Evolutionary conservation across 1,284 basidiomycete genomes (phyloP), one percentile per base, ranked within the genome.

Genomic region (Trametes pubescens): DNA sequence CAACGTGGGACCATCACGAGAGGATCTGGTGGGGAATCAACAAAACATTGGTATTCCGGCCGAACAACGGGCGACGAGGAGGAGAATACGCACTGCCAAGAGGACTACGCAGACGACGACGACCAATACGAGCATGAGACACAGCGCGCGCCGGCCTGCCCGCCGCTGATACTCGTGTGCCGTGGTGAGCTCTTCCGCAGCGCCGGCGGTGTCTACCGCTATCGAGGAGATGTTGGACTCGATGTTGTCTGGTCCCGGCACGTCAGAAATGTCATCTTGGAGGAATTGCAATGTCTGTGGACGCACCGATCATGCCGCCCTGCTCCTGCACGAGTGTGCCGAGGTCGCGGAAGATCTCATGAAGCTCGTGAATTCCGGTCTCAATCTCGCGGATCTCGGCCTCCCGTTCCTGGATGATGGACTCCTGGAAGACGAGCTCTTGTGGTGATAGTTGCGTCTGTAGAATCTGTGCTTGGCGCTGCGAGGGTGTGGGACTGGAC

Each of bases 311-410:
- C 91, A 99, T 94, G 34, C 89, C 88, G 9, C 97, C 96, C 76
- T 99, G 98, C 75, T 99, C 95, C 68, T 90, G 89, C 1, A 99
- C 96, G 48, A 99, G 86, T 21, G 95, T 96, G 43, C 96, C 96
- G 40, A 99, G 80, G 78, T 99, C 97, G 47, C 95, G 87, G 84
- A 99, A 99, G 73, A 99, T 99, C 78, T 98, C 95, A 54, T 95
- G 91, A 51, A 99, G 81, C 76, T 99, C 97, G 73, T 98, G 95
- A 59, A 99, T 98, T 7, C 98, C 97, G 1, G 88, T 91, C 80
- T 99, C 98, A 65, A 99, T 99, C 75, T 99, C 96, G 49, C 93
- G 88, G 64, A 99, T 99, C 74, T 99, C 97, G 0, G 84, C 84
- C 76, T 99, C 97, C 21, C 98, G 93, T 76, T 99, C 97, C 62